Evolutionary conservation across 2,329 filamentous ascomycete genomes (phyloP).

Genomic region (Paramyrothecium roridum): DNA sequence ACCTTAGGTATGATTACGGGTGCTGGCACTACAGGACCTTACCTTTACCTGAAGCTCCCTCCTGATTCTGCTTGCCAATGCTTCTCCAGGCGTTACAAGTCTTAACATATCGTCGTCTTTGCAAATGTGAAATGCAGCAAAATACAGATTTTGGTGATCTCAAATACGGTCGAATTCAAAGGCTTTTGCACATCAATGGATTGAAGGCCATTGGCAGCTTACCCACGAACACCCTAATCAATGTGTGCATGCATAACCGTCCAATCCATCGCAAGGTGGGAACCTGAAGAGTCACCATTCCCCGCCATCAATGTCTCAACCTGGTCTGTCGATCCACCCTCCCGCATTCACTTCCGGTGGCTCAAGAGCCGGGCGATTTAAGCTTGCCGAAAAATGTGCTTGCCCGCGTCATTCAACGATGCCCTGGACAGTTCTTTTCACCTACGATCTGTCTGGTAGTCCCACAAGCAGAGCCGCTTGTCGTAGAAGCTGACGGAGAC

Average conservation of each 20-base stretch:
- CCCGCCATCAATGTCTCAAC: background rate
- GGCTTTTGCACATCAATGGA: background rate
- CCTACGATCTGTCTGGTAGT: constrained; percentile 16
- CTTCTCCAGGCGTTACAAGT: no score
- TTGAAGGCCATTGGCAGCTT: background rate
- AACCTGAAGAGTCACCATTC: background rate
- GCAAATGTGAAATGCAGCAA: no score
- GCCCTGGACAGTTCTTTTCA: background rate
- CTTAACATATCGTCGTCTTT: no score
- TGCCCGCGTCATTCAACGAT: no score
- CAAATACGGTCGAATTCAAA: background rate
- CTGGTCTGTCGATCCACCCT: background rate
- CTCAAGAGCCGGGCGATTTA: background rate
- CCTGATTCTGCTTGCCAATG: no score
- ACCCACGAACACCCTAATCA: background rate
- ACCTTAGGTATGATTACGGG: background rate
- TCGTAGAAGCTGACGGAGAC: constrained; percentile 79
- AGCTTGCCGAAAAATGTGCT: no score
- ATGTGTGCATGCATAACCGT: background rate
- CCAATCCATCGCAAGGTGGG: background rate
- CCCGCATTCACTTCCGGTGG: background rate
- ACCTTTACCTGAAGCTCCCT: no score
- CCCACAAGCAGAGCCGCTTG: constrained; percentile 66
- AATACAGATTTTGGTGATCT: no score
- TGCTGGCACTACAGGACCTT: no score